A percentile compares a stretch with the other conserved stretches of the same genome.
phyloP scores from a whole-genome alignment of 495 filamentous ascomycete species.

The Neurospora sp. region DNA sequence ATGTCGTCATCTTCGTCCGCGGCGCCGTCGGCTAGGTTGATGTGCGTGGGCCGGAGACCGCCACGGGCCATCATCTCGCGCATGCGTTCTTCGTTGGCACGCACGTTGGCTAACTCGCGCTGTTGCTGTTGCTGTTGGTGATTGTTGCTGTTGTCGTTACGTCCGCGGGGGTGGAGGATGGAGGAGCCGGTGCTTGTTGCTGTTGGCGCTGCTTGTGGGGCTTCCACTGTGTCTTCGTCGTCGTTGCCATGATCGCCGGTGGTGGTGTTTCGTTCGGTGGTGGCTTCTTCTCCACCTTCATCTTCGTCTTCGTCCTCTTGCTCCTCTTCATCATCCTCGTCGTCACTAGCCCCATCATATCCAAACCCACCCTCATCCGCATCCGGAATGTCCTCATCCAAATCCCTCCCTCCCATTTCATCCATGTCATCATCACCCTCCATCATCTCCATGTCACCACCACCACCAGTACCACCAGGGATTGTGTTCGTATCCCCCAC shows the following conservation, averaged over 20 bases:
- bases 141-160: neutral
- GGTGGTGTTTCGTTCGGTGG: neutral
- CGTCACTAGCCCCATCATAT: conserved; percentile 33
- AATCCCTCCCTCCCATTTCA: conserved; percentile 34
- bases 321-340: conserved; percentile 15
- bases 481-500: conserved; percentile 41
- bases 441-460: conserved; percentile 9
- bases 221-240: conserved; percentile 5
- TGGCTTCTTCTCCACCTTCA: conserved; percentile 18
- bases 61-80: conserved; percentile 38
- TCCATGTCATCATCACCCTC: conserved; percentile 19
- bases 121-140: conserved; percentile 6
- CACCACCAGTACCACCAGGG: conserved; percentile 6
- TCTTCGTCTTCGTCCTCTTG: conserved; percentile 29
- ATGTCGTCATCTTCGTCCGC: conserved; percentile 32
- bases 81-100: conserved; percentile 34
- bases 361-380: conserved; percentile 42
- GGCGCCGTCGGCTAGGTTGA: conserved; percentile 25
- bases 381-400: conserved; percentile 61
- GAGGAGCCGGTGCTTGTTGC: conserved; percentile 11
- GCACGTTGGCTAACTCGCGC: conserved; percentile 23
- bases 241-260: neutral
- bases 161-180: neutral
- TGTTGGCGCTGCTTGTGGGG: conserved; percentile 12
- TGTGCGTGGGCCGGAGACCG: neutral